A percentile compares a stretch with the other conserved stretches of the same genome.
phyloP scores from a whole-genome alignment of 306 rosid species.

The Ceratonia siliqua region DNA sequence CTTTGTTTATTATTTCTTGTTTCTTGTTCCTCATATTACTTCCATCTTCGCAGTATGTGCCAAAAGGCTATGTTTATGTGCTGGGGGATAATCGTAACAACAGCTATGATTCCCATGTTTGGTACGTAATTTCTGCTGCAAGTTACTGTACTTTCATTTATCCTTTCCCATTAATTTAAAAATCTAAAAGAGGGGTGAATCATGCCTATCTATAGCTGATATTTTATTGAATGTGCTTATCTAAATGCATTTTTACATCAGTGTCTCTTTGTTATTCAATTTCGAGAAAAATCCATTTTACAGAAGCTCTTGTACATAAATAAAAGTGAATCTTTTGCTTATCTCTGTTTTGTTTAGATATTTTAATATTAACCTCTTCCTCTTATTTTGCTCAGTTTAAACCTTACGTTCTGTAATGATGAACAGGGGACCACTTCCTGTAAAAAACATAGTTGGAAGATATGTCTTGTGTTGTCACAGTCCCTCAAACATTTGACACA shows the following conservation, averaged over 20 bases:
- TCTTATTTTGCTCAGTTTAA: not conserved
- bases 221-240: not conserved
- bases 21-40: slow-evolving; percentile 12
- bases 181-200: not conserved
- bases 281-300: not conserved
- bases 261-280: not conserved
- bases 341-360: not conserved
- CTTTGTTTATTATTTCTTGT: slow-evolving; percentile 1
- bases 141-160: not conserved
- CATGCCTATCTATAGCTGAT: not conserved
- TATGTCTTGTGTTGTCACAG: slow-evolving; percentile 41
- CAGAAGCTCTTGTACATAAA: not conserved
- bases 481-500: slow-evolving; percentile 43
- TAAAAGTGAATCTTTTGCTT: not conserved
- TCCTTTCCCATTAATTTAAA: not conserved
- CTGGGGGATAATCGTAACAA: slow-evolving; percentile 91
- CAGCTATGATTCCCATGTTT: slow-evolving; percentile 78
- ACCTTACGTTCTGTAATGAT: slow-evolving; percentile 13
- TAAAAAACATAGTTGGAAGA: slow-evolving; percentile 49
- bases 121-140: slow-evolving; percentile 50
- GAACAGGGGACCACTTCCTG: slow-evolving; percentile 55
- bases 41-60: slow-evolving; percentile 66
- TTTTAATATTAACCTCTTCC: not conserved
- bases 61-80: slow-evolving; percentile 80
- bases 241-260: not conserved